Evolutionary conservation across 1,284 basidiomycete species (phyloP), one percentile per base, ranked within the genome.

Genomic region (Pterulicium gracile): DNA sequence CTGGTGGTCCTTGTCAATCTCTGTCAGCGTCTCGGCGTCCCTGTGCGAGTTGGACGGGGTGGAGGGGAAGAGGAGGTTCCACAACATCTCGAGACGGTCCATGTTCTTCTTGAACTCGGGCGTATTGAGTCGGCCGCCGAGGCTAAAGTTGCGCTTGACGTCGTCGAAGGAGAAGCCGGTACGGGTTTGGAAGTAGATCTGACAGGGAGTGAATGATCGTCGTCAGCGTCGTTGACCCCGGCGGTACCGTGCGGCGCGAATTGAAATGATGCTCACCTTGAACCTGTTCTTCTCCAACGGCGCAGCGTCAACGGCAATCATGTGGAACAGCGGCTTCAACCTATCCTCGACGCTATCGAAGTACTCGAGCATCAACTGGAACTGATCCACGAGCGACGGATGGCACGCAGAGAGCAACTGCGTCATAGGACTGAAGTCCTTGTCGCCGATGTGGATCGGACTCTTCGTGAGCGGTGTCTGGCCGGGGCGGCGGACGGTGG

Each of bases 291-390:
- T 45, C 4, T 54, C 52, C 19, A 51, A 53, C 3, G 46, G 32
- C 2, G 58, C 54, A 40, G 58, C 60, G 46, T 62, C 60, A 47
- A 58, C 52, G 4, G 60, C 54, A 10, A 61, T 46, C n/a, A 62
- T 58, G 42, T 60, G 51, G 1, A 60, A 48, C 17, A 54, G 47
- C 12, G 60, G 60, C 44, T 55, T 55, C 17, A 46, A 50, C 3
- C 42, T 24, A 5, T 50, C 47, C 24, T 59, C 57, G 3, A 55
- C 49, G 12, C 47, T 47, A n/a, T 58, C 52, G 45, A 54, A 52
- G 47, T 58, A 62, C 13, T 54, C 52, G 17, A 57, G 51, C 46
- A 62, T 50, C 41, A 54, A 47, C 14, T 58, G 49, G 22, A 62
- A 53, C 2, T 59, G 58, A 21, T 54, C 41, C 10, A 52, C 44